These are phyloP conservation scores for Acer yangbiense DNA, from an alignment of 345 rosid species.

Conservation along the genomic window DNA sequence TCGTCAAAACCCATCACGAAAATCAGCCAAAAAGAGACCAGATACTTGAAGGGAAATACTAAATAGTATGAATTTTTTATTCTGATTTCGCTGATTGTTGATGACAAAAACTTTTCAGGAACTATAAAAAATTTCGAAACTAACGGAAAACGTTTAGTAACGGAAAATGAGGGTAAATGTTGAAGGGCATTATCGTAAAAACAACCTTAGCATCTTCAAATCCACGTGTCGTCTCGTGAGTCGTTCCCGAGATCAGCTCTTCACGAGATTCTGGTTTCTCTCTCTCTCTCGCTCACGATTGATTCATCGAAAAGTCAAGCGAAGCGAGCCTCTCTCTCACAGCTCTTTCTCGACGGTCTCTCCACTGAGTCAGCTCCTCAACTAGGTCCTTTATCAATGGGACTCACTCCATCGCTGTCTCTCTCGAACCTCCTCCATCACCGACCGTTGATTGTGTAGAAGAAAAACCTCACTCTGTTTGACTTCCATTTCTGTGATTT, in stretches of 20 bases:
- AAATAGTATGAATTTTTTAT: too few species aligned
- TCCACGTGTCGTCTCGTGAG: conserved; percentile 28
- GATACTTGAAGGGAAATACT: too few species aligned
- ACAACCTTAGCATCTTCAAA: not conserved
- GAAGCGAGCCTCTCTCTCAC: not conserved
- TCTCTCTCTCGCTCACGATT: not conserved
- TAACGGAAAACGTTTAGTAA: too few species aligned
- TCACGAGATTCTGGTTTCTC: conserved; percentile 24
- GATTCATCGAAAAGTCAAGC: conserved; percentile 2
- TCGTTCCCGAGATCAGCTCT: conserved; percentile 18
- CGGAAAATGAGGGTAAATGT: too few species aligned
- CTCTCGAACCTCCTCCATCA: not conserved
- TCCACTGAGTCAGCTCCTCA: conserved; percentile 8
- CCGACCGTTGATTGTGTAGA: conserved; percentile 27
- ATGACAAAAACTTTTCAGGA: too few species aligned
- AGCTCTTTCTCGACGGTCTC: not conserved
- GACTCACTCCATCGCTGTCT: not conserved
- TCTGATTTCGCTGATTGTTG: too few species aligned
- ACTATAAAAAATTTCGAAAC: too few species aligned
- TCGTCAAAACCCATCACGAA: conserved; percentile 5
- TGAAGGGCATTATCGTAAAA: conserved; percentile 7
- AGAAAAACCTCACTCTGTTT: conserved; percentile 19
- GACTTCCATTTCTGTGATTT: conserved; percentile 26
- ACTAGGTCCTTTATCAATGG: conserved; percentile 24
- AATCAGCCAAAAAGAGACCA: not conserved